Percentiles rank a stretch among this genome's conserved stretches.
Evolutionary conservation across 805 yeast genomes (phyloP).

Genomic region (Myxozyma neotropica): DNA sequence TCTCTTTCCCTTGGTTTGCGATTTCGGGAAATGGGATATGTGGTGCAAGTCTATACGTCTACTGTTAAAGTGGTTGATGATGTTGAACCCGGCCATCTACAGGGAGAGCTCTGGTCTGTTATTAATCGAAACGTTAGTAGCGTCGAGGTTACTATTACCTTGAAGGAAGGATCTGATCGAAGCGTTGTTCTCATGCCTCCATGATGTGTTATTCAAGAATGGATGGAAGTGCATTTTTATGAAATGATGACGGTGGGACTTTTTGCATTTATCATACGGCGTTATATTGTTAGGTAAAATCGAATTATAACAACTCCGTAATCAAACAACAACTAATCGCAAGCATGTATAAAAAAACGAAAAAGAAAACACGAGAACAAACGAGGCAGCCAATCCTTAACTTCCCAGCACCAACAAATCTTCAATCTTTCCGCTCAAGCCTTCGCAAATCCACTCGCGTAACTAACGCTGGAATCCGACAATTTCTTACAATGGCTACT

Average conservation of each 20-base stretch:
- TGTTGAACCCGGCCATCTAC: slow-evolving; percentile 2
- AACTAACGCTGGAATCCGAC: slow-evolving; percentile 30
- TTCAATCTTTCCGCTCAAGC: slow-evolving; percentile 3
- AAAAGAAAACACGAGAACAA: too few relatives aligned
- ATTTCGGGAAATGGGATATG: slow-evolving; percentile 23
- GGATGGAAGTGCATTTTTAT: too few relatives aligned
- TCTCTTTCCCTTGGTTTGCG: slow-evolving; percentile 29
- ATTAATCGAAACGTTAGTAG: background rate
- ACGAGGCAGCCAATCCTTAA: too few relatives aligned
- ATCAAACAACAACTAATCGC: too few relatives aligned
- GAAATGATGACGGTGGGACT: too few relatives aligned
- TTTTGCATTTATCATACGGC: too few relatives aligned
- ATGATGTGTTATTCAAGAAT: background rate
- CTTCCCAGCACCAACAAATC: too few relatives aligned
- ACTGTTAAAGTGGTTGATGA: slow-evolving; percentile 17
- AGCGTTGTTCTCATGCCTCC: slow-evolving; percentile 4
- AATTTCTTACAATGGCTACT: slow-evolving; percentile 23
- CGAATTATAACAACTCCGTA: too few relatives aligned
- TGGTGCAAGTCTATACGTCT: slow-evolving; percentile 8
- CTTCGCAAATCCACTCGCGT: slow-evolving; percentile 34
- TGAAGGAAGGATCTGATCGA: background rate
- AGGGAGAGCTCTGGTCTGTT: background rate
- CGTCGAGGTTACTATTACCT: background rate
- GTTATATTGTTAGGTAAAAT: too few relatives aligned
- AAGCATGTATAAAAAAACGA: too few relatives aligned